Percentiles rank a stretch among this genome's conserved stretches.
These are phyloP conservation scores for Echeveria elegans DNA, from an alignment of 164 flowering plant species.

Conservation along the genomic window DNA sequence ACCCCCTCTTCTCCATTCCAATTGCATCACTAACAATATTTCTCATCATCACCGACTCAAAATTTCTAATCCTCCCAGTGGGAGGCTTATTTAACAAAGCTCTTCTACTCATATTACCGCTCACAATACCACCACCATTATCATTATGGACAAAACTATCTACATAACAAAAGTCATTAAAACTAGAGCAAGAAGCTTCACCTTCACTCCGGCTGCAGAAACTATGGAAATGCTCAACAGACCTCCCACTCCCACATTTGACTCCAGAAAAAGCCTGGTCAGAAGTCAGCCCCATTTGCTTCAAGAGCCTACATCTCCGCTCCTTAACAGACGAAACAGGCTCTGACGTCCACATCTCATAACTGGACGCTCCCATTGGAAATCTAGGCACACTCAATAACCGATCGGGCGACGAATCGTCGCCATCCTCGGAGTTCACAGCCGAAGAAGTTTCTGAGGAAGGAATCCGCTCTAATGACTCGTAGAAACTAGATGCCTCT, in stretches of 20 bases:
- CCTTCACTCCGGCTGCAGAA: constrained; percentile 23
- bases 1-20: constrained; percentile 22
- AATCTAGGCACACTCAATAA: constrained; percentile 37
- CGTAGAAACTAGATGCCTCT: constrained; percentile 64
- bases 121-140: constrained; percentile 14
- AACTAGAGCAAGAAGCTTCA: constrained; percentile 16
- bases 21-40: too few species aligned
- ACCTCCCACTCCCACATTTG: too few species aligned
- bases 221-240: too few species aligned
- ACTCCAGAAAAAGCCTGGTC: constrained; percentile 43
- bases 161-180: constrained; percentile 19
- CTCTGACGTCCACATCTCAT: constrained; percentile 79
- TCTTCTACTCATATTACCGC: constrained; percentile 19
- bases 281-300: constrained; percentile 57
- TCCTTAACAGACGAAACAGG: constrained; percentile 68
- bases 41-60: constrained; percentile 18
- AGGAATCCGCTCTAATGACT: constrained; percentile 76
- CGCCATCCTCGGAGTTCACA: constrained; percentile 21
- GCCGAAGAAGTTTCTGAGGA: constrained; percentile 42
- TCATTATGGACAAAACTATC: constrained; percentile 13
- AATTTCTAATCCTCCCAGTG: constrained; percentile 27
- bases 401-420: too few species aligned
- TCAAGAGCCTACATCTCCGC: constrained; percentile 65
- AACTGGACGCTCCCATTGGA: constrained; percentile 44
- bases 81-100: constrained; percentile 46